Evolutionary conservation across 2,329 filamentous ascomycete species (phyloP), one percentile per base, ranked within the genome.

Genomic region (Neospermospora avenae): DNA sequence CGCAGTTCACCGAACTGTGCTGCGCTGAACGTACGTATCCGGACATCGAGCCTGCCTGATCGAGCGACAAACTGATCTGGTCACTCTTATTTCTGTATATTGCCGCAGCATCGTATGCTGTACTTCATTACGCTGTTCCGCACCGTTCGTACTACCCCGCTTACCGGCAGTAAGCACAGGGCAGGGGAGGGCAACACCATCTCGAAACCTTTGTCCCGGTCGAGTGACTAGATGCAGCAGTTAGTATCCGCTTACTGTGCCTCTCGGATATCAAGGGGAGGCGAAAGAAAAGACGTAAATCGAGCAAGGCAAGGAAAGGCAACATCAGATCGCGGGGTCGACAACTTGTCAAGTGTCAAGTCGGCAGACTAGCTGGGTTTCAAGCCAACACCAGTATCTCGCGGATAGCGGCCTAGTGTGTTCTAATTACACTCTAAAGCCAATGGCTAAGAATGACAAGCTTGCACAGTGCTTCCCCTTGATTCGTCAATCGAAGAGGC

Each of bases 161-260:
- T 34, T 24, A 28, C 49, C 34, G 20, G 41, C 35, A 22, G 31
- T 22, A 54, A 48, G 41, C 42, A 5, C 34, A 55, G 39, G 3
- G 18, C 48, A 22, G 8, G 28, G 11, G 18, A 49, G 25, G 24
- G 35, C 37, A 18, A 24, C 4, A 45, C 24, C 42, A 10, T 42
- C 39, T n/a, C 18, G 24, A 51, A 6, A 20, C 2, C 16, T 37
- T 10, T 45, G 28, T 16, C 58, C 56, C 53, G 58, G 58, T 56
- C 35, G 51, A 60, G 58, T 45, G 52, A 55, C 52, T 37, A 35
- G 28, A n/a, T 37, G n/a, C 46, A 60, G 58, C 25, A 31, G 5
- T 10, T 31, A 10, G 28, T 6, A n/a, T 6, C 28, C 28, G 53
- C 58, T 60, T 28, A 53, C 54, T 60, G 53, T 53, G 56, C 56